phyloP scores from a whole-genome alignment of 2,329 filamentous ascomycete species.

The Pyricularia pennisetigena region DNA sequence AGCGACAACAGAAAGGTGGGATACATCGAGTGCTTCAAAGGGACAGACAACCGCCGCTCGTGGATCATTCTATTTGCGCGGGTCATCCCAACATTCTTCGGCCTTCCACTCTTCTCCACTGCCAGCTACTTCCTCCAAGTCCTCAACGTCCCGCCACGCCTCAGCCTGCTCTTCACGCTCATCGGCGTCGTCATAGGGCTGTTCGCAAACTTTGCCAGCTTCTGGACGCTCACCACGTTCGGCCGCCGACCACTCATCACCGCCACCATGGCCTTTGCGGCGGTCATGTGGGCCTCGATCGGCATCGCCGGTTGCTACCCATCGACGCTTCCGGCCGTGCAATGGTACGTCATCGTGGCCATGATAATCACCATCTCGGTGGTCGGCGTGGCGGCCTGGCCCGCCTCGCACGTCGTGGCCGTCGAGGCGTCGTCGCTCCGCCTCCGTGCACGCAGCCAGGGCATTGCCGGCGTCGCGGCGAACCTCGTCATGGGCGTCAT shows the following conservation, averaged over 20 bases:
- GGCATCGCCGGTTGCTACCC: neutral
- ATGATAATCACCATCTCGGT: neutral
- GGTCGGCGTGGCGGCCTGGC: neutral
- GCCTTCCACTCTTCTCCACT: neutral
- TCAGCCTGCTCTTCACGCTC: constrained; percentile 3
- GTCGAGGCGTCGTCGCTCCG: constrained; percentile 1
- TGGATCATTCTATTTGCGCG: constrained; percentile 13
- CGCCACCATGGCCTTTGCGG: neutral
- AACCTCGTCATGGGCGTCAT: neutral
- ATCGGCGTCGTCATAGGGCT: neutral
- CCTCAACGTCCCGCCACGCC: neutral
- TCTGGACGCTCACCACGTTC: neutral
- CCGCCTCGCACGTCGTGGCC: neutral
- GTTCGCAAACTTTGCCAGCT: neutral
- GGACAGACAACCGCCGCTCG: constrained; percentile 23
- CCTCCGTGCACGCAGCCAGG: neutral
- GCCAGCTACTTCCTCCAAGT: constrained; percentile 3
- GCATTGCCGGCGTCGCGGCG: neutral
- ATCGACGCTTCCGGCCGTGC: neutral
- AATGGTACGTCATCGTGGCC: neutral
- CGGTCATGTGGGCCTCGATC: neutral
- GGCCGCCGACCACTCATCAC: neutral
- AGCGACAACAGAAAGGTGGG: constrained; percentile 15
- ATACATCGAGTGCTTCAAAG: constrained; percentile 28
- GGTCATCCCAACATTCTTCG: neutral